A percentile compares a stretch with the other conserved stretches of the same genome.
phyloP scores from a whole-genome alignment of 2,329 filamentous ascomycete species.

The Arthrobotrys sphaeroides region DNA sequence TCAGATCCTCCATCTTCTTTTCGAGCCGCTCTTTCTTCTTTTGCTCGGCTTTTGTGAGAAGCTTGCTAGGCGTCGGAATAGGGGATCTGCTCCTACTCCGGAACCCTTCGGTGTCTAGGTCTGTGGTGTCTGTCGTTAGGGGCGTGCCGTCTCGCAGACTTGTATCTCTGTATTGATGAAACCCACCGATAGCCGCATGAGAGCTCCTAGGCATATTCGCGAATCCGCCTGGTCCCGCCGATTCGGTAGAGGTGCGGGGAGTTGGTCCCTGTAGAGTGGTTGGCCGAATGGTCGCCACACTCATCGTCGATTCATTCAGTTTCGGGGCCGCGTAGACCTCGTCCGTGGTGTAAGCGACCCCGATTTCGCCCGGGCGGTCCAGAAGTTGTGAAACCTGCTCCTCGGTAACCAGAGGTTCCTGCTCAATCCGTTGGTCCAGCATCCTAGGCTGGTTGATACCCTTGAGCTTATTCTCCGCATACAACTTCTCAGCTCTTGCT shows the following conservation, averaged over 20 bases:
- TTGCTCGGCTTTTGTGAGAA: constrained; percentile 45
- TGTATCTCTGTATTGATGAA: constrained; percentile 20
- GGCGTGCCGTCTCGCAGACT: constrained; percentile 38
- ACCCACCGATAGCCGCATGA: background rate
- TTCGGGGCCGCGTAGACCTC: constrained; percentile 35
- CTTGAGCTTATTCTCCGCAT: constrained; percentile 48
- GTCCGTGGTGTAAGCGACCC: constrained; percentile 43
- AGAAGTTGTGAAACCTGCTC: constrained; percentile 8
- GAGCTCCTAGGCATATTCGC: background rate
- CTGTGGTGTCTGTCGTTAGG: constrained; percentile 35
- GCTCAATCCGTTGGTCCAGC: constrained; percentile 19
- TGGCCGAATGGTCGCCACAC: constrained; percentile 27
- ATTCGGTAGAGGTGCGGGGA: constrained; percentile 31
- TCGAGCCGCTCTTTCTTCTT: constrained; percentile 50
- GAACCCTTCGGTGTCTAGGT: constrained; percentile 33
- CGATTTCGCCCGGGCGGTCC: constrained; percentile 17
- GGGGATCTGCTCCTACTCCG: constrained; percentile 43
- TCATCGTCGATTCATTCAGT: constrained; percentile 41
- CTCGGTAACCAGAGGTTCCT: constrained; percentile 40
- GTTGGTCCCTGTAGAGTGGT: constrained; percentile 18
- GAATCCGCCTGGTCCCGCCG: constrained; percentile 10
- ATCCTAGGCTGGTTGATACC: constrained; percentile 42
- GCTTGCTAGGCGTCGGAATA: constrained; percentile 18
- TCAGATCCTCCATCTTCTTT: constrained; percentile 45
- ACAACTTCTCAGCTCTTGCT: constrained; percentile 38